Evolutionary conservation across 495 filamentous ascomycete species (phyloP), one percentile per base, ranked within the genome.

Genomic region (Trichoderma gamsii): DNA sequence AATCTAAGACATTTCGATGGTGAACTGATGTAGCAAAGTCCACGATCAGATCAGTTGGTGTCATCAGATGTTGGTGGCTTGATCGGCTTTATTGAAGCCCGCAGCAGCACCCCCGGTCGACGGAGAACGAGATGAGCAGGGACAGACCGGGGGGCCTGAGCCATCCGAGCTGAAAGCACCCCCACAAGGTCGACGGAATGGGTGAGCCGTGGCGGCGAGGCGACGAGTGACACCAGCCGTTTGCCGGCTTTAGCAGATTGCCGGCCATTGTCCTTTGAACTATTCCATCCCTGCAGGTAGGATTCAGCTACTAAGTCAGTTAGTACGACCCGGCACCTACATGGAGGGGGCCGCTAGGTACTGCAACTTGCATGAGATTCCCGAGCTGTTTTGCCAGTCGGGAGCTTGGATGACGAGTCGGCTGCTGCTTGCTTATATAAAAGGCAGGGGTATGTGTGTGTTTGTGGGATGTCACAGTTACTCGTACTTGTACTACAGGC

Each of bases 1-100:
- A 52, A 52, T 52, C 49, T 21, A 52, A 52, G 49, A 52, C 49
- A 52, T 52, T 52, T 52, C 49, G 49, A 52, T 52, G 49, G 49
- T 52, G 49, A 52, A 21, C 18, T 11, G 18, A 11, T 21, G 49
- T 52, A 21, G 49, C n/a, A 23, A 23, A 21, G n/a, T 11, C 49
- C n/a, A 52, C 49, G 49, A 52, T 52, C 49, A 52, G 49, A 18
- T 52, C 35, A 52, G 49, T 52, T 23, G 49, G 49, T 18, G 18
- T 21, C 49, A 52, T 52, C 49, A 25, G 49, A 52, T 52, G 49
- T 52, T 52, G 49, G 49, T 52, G 49, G 49, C 49, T 52, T 23
- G 49, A 52, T 52, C 21, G 18, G 49, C 21, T 52, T 52, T 52
- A 52, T 11, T 52, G 16, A 11, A 52, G 44, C 12, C 44, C n/a